Evolutionary conservation across 106 monocot genomes (phyloP).

Genomic region (Dioscorea dumetorum): DNA sequence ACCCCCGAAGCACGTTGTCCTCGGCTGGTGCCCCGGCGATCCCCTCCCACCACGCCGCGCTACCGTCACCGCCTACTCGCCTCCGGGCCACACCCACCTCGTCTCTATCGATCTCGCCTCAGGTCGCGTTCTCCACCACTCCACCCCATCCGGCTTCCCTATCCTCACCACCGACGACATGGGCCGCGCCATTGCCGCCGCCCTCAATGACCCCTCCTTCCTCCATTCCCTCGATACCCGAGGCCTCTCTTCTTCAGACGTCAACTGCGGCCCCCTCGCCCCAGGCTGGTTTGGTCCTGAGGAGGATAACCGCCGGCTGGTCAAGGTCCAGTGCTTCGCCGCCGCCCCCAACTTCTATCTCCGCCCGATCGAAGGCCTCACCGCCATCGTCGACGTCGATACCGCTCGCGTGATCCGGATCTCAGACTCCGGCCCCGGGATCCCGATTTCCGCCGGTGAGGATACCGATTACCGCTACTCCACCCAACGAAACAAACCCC

Average conservation of each 20-base stretch:
- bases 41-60: slow-evolving; percentile 45
- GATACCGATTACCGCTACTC: slow-evolving; percentile 69
- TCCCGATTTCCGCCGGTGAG: slow-evolving; percentile 45
- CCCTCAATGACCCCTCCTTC: slow-evolving; percentile 43
- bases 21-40: slow-evolving; percentile 20
- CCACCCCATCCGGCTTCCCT: slow-evolving; percentile 47
- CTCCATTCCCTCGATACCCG: slow-evolving; percentile 35
- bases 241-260: slow-evolving; percentile 56
- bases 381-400: slow-evolving; percentile 72
- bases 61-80: slow-evolving; percentile 32
- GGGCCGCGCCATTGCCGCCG: slow-evolving; percentile 29
- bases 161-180: slow-evolving; percentile 70
- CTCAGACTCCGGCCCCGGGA: slow-evolving; percentile 29
- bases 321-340: slow-evolving; percentile 83
- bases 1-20: slow-evolving; percentile 46
- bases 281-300: slow-evolving; percentile 55
- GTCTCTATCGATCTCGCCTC: slow-evolving; percentile 33
- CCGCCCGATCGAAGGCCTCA: slow-evolving; percentile 92
- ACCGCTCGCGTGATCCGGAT: slow-evolving; percentile 49
- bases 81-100: slow-evolving; percentile 7
- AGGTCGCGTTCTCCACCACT: slow-evolving; percentile 9
- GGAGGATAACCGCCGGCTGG: slow-evolving; percentile 44
- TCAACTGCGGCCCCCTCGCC: slow-evolving; percentile 69
- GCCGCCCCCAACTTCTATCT: slow-evolving; percentile 91
- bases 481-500: background rate